A percentile compares a stretch with the other conserved stretches of the same genome.
These are phyloP conservation scores for Moniliella sp. DNA, from an alignment of 1,284 basidiomycete species.

Conservation along the genomic window DNA sequence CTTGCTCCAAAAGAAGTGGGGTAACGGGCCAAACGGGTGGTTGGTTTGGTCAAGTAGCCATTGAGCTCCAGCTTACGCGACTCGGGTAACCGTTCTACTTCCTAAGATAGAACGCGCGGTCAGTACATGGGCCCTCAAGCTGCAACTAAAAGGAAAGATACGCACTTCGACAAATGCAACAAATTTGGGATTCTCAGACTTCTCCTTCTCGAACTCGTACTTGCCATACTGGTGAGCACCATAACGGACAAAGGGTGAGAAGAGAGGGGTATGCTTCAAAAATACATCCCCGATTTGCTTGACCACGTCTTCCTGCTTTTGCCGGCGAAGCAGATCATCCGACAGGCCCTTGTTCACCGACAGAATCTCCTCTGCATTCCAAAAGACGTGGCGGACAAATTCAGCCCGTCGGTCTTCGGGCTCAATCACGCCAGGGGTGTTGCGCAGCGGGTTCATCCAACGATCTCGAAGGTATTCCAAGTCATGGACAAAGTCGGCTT, in stretches of 20 bases:
- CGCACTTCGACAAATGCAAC: conserved; percentile 68
- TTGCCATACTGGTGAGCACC: conserved; percentile 90
- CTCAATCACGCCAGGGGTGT: conserved; percentile 54
- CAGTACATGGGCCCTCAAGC: no score
- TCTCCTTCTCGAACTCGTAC: conserved; percentile 98
- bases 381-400: conserved; percentile 84
- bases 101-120: no score
- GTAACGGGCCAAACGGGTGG: conserved; percentile 82
- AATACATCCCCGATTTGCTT: conserved; percentile 78
- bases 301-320: conserved; percentile 84
- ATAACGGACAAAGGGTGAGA: conserved; percentile 74
- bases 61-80: conserved; percentile 91
- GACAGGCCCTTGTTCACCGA: conserved; percentile 67
- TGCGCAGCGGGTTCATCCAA: conserved; percentile 68
- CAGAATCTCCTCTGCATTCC: conserved; percentile 89
- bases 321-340: conserved; percentile 80
- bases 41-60: conserved; percentile 87
- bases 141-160: no score
- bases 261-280: conserved; percentile 64
- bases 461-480: conserved; percentile 95
- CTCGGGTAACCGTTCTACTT: conserved; percentile 73
- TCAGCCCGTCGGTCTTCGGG: conserved; percentile 55
- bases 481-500: conserved; percentile 87
- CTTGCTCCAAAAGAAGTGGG: conserved; percentile 76
- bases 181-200: conserved; percentile 75